These are phyloP conservation scores for Leccinum subtestaceum DNA, from an alignment of 768 basidiomycete genomes.

Conservation along the genomic window DNA sequence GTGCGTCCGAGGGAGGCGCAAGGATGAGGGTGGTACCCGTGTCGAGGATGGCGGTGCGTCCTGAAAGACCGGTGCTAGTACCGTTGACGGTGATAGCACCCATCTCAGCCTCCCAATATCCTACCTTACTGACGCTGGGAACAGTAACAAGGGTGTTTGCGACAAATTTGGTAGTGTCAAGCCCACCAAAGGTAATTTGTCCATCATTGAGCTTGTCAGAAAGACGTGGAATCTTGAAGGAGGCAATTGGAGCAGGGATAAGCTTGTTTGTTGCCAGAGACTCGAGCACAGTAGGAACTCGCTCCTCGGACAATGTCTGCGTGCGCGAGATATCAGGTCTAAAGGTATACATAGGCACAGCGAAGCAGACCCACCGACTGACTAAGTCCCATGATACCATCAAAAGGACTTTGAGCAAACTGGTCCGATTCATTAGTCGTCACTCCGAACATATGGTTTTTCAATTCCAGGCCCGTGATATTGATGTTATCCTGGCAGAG, in stretches of 20 bases:
- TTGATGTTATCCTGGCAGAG: conserved; percentile 61
- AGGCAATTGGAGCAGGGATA: conserved; percentile 63
- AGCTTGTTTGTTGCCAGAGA: conserved; percentile 55
- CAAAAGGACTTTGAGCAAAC: conserved; percentile 58
- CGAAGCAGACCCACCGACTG: conserved; percentile 50
- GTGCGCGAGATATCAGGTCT: neutral
- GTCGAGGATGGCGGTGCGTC: conserved; percentile 69
- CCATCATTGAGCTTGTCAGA: conserved; percentile 66
- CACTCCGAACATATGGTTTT: conserved; percentile 66
- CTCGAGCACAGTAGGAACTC: conserved; percentile 67
- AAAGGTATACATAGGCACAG: conserved; percentile 1
- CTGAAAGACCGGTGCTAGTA: conserved; percentile 43
- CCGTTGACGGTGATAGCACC: conserved; percentile 60
- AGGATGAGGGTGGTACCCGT: conserved; percentile 48
- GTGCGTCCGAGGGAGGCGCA: conserved; percentile 47
- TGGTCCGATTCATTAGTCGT: conserved; percentile 56
- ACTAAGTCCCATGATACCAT: conserved; percentile 78
- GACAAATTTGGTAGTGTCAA: conserved; percentile 71
- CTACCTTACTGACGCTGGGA: conserved; percentile 57
- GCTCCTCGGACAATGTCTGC: conserved; percentile 63
- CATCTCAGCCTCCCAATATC: conserved; percentile 81
- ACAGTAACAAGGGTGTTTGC: conserved; percentile 54
- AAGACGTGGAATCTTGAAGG: conserved; percentile 77
- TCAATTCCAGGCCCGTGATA: conserved; percentile 60
- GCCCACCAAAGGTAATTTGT: conserved; percentile 77